These are phyloP conservation scores for Salix caprea DNA, from an alignment of 345 rosid genomes.

Conservation along the genomic window DNA sequence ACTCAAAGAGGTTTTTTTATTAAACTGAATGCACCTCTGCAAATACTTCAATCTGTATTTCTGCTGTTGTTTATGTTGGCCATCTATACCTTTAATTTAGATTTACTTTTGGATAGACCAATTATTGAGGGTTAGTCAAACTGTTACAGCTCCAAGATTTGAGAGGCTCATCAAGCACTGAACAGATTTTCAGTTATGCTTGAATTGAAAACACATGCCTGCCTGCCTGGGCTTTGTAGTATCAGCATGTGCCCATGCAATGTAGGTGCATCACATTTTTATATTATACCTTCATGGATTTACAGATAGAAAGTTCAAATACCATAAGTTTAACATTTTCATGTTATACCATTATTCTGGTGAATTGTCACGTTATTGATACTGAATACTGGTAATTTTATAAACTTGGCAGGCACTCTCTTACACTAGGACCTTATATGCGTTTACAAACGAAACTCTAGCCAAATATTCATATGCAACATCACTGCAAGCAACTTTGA, in stretches of 20 bases:
- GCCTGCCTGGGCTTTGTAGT: not conserved
- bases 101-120: not conserved
- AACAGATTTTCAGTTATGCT: not conserved
- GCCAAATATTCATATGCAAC: constrained; percentile 97
- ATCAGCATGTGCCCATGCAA: not conserved
- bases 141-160: not conserved
- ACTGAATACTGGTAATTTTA: constrained; percentile 16
- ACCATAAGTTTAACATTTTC: not conserved
- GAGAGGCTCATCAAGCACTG: not conserved
- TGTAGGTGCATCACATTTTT: not conserved
- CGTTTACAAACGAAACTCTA: constrained; percentile 94
- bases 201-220: not conserved
- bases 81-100: not conserved
- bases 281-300: not conserved
- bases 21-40: not conserved
- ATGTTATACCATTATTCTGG: not conserved
- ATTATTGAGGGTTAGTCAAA: not conserved
- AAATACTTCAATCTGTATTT: not conserved
- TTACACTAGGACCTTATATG: constrained; percentile 80
- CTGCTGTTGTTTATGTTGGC: not conserved
- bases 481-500: constrained; percentile 90
- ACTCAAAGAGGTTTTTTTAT: too few species aligned
- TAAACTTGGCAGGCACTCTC: constrained; percentile 78
- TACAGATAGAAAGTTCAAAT: not conserved
- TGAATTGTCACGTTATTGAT: not conserved